Conservation (phyloP, 371 early-diverging fungal species). For the Syncephalastrum racemosum region DNA sequence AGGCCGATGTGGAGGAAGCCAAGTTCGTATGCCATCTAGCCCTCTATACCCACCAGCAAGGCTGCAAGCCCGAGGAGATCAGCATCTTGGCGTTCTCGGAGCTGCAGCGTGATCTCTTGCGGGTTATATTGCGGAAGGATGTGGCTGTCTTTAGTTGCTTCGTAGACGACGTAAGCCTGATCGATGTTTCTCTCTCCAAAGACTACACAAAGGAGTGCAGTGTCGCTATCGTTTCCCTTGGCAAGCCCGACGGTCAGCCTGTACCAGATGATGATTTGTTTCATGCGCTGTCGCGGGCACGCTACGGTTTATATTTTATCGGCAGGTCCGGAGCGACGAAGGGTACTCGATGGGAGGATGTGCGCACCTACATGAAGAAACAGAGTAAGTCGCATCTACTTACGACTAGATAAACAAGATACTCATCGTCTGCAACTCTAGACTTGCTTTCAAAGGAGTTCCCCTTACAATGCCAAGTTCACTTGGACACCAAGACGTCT, state of each 20-base stretch:
- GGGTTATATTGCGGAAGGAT: constrained; percentile 15
- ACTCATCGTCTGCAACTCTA: not conserved
- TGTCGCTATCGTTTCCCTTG: constrained; percentile 28
- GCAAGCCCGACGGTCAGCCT: constrained; percentile 17
- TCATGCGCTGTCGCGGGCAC: constrained; percentile 35
- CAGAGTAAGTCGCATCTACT: constrained; percentile 10
- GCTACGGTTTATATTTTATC: constrained; percentile 39
- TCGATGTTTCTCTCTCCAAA: no score
- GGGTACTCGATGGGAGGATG: constrained; percentile 22
- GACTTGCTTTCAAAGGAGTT: constrained; percentile 10
- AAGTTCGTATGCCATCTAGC: constrained; percentile 31
- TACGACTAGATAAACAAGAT: not conserved
- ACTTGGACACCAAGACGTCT: constrained; percentile 4
- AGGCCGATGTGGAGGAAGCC: constrained; percentile 30
- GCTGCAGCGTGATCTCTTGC: constrained; percentile 27
- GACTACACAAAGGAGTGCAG: constrained; percentile 15
- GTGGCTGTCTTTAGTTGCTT: constrained; percentile 21
- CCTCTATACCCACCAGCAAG: constrained; percentile 38
- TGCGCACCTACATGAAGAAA: constrained; percentile 26
- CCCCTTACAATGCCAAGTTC: constrained; percentile 17
- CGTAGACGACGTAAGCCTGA: not conserved
- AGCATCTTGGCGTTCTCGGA: constrained; percentile 21
- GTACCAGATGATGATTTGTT: constrained; percentile 16
- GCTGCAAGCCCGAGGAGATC: constrained; percentile 13
- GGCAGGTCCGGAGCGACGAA: constrained; percentile 18